phyloP scores from a whole-genome alignment of 345 rosid genomes.

The Populus davidiana region DNA sequence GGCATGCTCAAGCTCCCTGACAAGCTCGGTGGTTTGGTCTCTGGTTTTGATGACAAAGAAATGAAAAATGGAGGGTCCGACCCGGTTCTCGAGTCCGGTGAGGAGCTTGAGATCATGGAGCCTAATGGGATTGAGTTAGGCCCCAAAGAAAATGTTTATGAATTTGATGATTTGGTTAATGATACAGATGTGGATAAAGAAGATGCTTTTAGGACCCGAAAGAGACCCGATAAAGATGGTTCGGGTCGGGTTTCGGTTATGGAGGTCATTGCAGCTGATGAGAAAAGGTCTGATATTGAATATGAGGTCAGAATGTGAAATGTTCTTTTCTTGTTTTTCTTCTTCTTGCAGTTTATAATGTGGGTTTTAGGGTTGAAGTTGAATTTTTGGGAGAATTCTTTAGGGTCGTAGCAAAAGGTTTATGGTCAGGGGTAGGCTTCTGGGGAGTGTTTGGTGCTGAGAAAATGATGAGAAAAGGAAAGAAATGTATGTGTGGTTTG shows the following conservation, averaged over 20 bases:
- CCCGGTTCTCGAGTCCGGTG: conserved; percentile 39
- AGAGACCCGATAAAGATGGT: conserved; percentile 30
- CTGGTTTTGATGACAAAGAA: conserved; percentile 34
- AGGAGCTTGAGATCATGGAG: conserved; percentile 55
- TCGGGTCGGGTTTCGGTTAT: conserved; percentile 26
- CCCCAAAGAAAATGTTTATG: conserved; percentile 22
- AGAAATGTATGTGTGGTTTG: background rate
- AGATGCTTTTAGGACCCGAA: conserved; percentile 12
- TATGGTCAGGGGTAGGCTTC: background rate
- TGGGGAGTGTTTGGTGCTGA: background rate
- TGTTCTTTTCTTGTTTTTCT: background rate
- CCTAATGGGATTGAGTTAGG: conserved; percentile 37
- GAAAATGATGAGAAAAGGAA: background rate
- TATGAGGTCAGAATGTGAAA: conserved; percentile 44
- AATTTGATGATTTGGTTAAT: conserved; percentile 5
- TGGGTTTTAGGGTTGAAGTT: background rate
- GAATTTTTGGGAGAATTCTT: too few relatives aligned
- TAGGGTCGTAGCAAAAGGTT: background rate
- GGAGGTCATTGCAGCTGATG: conserved; percentile 50
- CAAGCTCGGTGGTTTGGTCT: conserved; percentile 51
- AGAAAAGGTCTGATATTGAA: conserved; percentile 59
- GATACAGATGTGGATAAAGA: conserved; percentile 23
- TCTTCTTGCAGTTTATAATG: background rate
- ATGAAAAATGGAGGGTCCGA: conserved; percentile 29
- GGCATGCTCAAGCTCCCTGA: conserved; percentile 52